Conservation (phyloP, 192 early-diverging fungal species). For the Mortierella claussenii region DNA sequence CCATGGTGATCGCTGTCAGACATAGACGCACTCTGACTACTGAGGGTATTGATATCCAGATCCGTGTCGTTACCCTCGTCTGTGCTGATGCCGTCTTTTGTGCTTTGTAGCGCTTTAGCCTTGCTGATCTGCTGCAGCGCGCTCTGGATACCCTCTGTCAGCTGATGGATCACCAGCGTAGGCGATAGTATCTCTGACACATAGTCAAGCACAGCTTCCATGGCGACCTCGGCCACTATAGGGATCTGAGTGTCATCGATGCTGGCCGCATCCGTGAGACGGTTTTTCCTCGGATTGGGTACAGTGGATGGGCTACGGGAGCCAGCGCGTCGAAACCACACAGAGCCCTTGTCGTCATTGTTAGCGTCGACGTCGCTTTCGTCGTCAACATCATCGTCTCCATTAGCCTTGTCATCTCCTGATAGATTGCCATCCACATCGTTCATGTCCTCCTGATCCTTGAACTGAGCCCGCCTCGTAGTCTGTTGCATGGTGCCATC, state of each 20-base stretch:
- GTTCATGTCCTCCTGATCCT: no score
- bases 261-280: neutral
- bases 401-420: neutral
- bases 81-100: neutral
- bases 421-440: no score
- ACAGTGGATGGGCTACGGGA: neutral
- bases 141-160: conserved; percentile 29
- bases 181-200: no score
- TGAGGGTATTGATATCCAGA: conserved; percentile 12
- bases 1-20: neutral
- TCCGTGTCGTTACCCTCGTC: neutral
- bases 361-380: neutral
- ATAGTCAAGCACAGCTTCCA: conserved; percentile 36
- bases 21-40: conserved; percentile 11
- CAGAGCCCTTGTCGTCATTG: conserved; percentile 1
- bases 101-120: neutral
- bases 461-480: neutral
- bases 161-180: conserved; percentile 21
- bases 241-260: conserved; percentile 41
- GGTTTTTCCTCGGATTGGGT: neutral
- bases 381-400: neutral
- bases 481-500: neutral
- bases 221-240: conserved; percentile 27
- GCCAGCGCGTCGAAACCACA: conserved; percentile 8
- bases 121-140: conserved; percentile 24